These are phyloP conservation scores for Metarhizium robertsii DNA, from an alignment of 2,329 filamentous ascomycete species.

Conservation along the genomic window DNA sequence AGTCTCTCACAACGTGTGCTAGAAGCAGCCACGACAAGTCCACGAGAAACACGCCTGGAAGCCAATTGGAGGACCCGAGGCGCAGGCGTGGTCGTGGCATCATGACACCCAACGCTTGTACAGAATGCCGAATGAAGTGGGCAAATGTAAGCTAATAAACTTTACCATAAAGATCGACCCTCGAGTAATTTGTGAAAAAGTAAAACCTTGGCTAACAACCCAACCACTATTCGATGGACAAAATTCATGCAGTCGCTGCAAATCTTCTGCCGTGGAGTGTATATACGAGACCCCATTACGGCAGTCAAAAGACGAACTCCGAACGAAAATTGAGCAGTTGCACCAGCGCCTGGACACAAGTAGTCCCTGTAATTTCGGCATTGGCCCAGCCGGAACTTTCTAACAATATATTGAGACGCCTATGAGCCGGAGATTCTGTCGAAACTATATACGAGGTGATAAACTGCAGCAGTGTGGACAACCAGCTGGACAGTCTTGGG, in stretches of 20 bases:
- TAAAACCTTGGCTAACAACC: neutral
- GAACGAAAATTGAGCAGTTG: conserved; percentile 47
- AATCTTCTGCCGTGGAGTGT: conserved; percentile 42
- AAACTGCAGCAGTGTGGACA: conserved; percentile 11
- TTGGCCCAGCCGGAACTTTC: conserved; percentile 39
- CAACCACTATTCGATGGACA: conserved; percentile 43
- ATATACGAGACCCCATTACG: conserved; percentile 52
- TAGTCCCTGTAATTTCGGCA: conserved; percentile 43
- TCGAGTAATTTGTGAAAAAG: neutral
- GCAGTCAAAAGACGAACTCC: conserved; percentile 52
- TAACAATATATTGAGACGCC: conserved; percentile 42
- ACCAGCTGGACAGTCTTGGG: neutral
- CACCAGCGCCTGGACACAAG: conserved; percentile 42
- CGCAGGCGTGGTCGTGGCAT: conserved; percentile 42
- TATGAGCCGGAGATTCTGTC: conserved; percentile 43
- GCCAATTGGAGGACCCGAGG: conserved; percentile 29
- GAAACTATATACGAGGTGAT: conserved; percentile 48
- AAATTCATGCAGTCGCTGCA: conserved; percentile 44
- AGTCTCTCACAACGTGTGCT: neutral
- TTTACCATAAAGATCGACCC: too few relatives aligned
- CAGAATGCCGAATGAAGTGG: conserved; percentile 51
- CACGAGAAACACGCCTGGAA: conserved; percentile 14
- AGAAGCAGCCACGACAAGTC: neutral
- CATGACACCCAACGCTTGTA: conserved; percentile 50
- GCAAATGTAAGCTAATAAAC: conserved; percentile 36